Evolutionary conservation across 768 basidiomycete genomes (phyloP).

Genomic region (Suillus spraguei): DNA sequence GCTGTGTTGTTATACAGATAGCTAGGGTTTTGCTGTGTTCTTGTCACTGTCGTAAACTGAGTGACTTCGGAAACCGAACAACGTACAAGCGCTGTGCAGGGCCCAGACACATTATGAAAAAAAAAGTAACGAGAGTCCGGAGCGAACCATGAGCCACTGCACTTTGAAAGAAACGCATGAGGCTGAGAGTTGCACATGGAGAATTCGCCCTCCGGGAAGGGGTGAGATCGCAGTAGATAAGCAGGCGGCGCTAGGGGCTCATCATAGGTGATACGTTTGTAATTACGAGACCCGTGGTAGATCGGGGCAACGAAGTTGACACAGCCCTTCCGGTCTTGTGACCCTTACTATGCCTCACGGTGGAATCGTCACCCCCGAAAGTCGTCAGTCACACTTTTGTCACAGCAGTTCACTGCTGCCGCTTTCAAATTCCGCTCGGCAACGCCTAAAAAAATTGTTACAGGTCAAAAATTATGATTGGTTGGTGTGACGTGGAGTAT

Average conservation of each 20-base stretch:
- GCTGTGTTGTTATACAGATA: background rate
- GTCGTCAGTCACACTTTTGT: too few species aligned
- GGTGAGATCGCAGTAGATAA: slow-evolving; percentile 1
- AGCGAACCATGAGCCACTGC: background rate
- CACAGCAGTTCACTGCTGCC: too few species aligned
- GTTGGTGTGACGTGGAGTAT: too few species aligned
- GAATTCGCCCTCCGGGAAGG: background rate
- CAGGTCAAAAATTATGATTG: too few species aligned
- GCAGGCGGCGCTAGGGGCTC: background rate
- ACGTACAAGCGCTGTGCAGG: background rate
- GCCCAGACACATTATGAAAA: background rate
- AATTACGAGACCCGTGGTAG: slow-evolving; percentile 3
- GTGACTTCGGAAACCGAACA: background rate
- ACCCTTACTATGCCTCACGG: too few species aligned
- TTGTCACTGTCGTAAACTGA: background rate
- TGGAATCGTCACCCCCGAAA: too few species aligned
- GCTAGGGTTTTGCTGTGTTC: background rate
- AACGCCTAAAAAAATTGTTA: too few species aligned
- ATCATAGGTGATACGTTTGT: background rate
- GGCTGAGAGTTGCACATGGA: background rate
- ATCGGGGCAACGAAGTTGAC: background rate
- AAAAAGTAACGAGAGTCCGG: background rate
- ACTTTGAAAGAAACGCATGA: background rate
- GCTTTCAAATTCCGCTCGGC: too few species aligned
- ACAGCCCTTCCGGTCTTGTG: too few species aligned